Evolutionary conservation across 768 basidiomycete genomes (phyloP).

Genomic region (Termitomyces sp.): DNA sequence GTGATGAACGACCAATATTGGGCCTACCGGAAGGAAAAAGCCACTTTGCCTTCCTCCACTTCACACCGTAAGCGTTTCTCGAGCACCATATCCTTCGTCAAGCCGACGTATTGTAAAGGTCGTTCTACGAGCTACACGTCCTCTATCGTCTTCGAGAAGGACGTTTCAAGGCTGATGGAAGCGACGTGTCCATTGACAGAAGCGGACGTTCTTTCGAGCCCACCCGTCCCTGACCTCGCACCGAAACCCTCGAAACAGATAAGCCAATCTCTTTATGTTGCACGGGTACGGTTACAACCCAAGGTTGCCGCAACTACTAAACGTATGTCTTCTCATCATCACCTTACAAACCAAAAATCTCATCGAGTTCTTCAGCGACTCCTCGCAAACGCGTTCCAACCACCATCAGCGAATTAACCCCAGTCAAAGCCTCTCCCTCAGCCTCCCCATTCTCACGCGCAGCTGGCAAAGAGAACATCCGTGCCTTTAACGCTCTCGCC

Average conservation of each 20-base stretch:
- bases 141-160: conserved; percentile 46
- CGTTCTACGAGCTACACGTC: conserved; percentile 43
- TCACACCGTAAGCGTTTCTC: conserved; percentile 35
- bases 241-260: conserved; percentile 8
- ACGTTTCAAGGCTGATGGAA: conserved; percentile 33
- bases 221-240: conserved; percentile 23
- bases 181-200: conserved; percentile 26
- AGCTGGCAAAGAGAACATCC: conserved; percentile 35
- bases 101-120: conserved; percentile 21
- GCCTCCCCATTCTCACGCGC: conserved; percentile 27
- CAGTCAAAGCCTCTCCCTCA: conserved; percentile 50
- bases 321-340: conserved; percentile 23
- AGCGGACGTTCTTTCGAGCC: conserved; percentile 21
- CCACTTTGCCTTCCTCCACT: conserved; percentile 9
- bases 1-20: conserved; percentile 68
- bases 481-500: conserved; percentile 20
- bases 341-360: not conserved
- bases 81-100: not conserved
- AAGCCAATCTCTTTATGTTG: conserved; percentile 6
- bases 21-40: conserved; percentile 26
- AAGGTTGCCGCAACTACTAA: conserved; percentile 29
- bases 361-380: conserved; percentile 17
- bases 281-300: conserved; percentile 39
- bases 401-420: conserved; percentile 34
- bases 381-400: conserved; percentile 33